These are phyloP conservation scores for Auricularia sp. DNA, from an alignment of 768 basidiomycete genomes.

Conservation along the genomic window DNA sequence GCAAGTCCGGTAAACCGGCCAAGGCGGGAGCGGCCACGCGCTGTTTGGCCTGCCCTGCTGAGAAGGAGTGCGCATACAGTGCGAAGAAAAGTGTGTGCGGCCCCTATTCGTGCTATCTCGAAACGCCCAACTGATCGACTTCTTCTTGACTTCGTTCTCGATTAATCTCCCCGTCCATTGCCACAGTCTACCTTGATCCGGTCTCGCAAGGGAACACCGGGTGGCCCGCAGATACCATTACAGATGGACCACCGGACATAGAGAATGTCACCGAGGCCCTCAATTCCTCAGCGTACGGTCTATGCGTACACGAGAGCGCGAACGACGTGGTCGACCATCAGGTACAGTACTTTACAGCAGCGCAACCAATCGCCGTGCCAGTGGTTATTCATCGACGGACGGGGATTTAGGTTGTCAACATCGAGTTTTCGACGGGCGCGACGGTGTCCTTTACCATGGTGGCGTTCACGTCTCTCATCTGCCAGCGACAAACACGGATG, in stretches of 20 bases:
- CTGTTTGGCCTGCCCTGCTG: slow-evolving; percentile 70
- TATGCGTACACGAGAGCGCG: slow-evolving; percentile 73
- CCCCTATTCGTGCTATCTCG: background rate
- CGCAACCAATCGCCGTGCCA: background rate
- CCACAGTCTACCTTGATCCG: slow-evolving; percentile 71
- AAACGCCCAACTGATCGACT: background rate
- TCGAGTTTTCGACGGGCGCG: slow-evolving; percentile 72
- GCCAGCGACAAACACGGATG: slow-evolving; percentile 72
- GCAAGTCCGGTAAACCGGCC: slow-evolving; percentile 57
- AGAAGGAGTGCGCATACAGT: slow-evolving; percentile 72
- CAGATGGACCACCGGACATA: slow-evolving; percentile 78
- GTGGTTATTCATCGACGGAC: background rate
- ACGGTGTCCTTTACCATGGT: slow-evolving; percentile 88
- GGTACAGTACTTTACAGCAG: slow-evolving; percentile 19
- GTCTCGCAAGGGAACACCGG: slow-evolving; percentile 38
- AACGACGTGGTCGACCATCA: slow-evolving; percentile 91
- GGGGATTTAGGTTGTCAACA: slow-evolving; percentile 56
- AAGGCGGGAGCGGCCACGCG: slow-evolving; percentile 56
- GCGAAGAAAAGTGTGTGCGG: slow-evolving; percentile 60
- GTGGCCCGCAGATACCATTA: slow-evolving; percentile 62
- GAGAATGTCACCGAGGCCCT: slow-evolving; percentile 74
- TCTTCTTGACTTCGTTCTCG: slow-evolving; percentile 3
- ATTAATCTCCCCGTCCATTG: background rate
- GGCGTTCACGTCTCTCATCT: slow-evolving; percentile 67
- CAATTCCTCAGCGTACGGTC: slow-evolving; percentile 61